phyloP scores from a whole-genome alignment of 768 basidiomycete genomes.

The Butyriboletus loyo region DNA sequence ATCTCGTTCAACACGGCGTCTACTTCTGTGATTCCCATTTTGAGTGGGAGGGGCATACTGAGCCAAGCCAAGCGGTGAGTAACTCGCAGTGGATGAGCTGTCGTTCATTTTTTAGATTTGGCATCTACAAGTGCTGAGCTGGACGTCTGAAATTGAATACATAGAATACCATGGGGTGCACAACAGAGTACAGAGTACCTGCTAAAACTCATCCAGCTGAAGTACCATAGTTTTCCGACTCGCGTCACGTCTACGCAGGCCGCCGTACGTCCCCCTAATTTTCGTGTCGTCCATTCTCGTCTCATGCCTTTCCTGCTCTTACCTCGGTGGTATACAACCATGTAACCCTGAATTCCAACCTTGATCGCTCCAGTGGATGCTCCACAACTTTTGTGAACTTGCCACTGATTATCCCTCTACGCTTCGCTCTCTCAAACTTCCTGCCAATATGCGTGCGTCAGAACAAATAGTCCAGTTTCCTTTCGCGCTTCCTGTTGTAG shows the following conservation, averaged over 20 bases:
- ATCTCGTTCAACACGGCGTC: conserved; percentile 91
- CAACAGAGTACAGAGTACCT: conserved; percentile 89
- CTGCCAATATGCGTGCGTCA: conserved; percentile 55
- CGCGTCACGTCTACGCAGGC: conserved; percentile 76
- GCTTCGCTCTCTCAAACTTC: conserved; percentile 66
- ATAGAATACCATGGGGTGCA: conserved; percentile 91
- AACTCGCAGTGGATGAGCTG: not conserved
- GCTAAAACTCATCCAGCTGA: conserved; percentile 90
- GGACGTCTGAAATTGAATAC: not conserved
- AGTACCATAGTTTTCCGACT: conserved; percentile 90
- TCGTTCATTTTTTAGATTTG: not conserved
- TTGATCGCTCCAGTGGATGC: conserved; percentile 70
- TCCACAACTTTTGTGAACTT: conserved; percentile 83
- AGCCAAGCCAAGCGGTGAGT: conserved; percentile 82
- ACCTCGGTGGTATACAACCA: not conserved
- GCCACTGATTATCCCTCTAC: conserved; percentile 69
- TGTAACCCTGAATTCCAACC: not conserved
- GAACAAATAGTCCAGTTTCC: conserved; percentile 89
- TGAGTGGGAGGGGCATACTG: conserved; percentile 78
- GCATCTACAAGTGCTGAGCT: not conserved
- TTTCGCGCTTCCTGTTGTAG: conserved; percentile 54
- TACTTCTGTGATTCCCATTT: conserved; percentile 86
- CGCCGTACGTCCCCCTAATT: conserved; percentile 48
- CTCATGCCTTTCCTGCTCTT: not conserved
- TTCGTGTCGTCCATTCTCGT: not conserved